These are phyloP conservation scores for Aspergillus bridgeri DNA, from an alignment of 495 filamentous ascomycete genomes.

Conservation along the genomic window DNA sequence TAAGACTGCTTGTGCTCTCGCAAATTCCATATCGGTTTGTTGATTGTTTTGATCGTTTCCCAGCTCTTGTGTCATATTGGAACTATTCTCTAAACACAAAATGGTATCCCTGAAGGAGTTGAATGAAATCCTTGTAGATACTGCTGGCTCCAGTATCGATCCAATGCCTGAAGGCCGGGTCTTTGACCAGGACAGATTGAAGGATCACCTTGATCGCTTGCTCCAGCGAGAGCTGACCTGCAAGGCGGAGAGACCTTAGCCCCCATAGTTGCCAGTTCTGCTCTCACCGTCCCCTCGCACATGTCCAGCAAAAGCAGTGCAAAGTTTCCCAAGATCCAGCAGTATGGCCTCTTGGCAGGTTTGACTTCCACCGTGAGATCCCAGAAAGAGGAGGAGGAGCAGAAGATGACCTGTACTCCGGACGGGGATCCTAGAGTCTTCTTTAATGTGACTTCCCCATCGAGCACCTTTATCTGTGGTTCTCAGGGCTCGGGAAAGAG, in stretches of 20 bases:
- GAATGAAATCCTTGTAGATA: no score
- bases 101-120: no score
- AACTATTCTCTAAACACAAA: no score
- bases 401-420: neutral
- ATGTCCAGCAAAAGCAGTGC: neutral
- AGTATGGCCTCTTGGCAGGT: neutral
- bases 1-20: no score
- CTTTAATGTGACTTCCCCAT: conserved; percentile 65
- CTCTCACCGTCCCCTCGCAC: neutral
- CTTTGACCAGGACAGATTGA: neutral
- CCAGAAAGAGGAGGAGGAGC: neutral
- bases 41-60: no score
- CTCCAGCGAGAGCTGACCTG: neutral
- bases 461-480: conserved; percentile 72
- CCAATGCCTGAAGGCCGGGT: neutral
- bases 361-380: neutral
- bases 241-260: conserved; percentile 7
- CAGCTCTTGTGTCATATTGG: no score
- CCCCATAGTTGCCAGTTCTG: conserved; percentile 7
- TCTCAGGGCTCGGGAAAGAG: conserved; percentile 75
- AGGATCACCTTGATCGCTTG: neutral
- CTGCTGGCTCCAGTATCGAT: neutral
- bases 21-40: no score
- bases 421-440: conserved; percentile 50
- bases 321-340: neutral